phyloP scores from a whole-genome alignment of 192 early-diverging fungal species.

The Backusella australiensis region DNA sequence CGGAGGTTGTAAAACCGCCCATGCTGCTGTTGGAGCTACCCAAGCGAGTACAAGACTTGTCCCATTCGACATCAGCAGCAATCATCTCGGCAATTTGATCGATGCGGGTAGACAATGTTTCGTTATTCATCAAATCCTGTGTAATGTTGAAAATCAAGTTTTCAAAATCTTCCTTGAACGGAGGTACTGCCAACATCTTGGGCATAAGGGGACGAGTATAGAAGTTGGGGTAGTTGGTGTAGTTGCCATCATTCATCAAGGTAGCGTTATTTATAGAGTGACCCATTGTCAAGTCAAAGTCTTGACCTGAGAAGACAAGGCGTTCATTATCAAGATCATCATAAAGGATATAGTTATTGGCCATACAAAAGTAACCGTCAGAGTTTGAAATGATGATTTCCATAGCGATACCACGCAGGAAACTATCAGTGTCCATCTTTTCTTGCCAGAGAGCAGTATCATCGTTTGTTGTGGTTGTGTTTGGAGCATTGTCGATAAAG shows the following conservation, averaged over 20 bases:
- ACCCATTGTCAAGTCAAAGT: conserved; percentile 5
- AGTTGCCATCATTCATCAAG: not conserved
- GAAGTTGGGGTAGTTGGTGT: not conserved
- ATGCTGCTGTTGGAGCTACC: not conserved
- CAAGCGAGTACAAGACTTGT: not conserved
- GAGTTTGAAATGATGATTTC: conserved; percentile 6
- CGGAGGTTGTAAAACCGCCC: not conserved
- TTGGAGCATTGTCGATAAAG: not conserved
- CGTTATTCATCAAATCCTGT: not conserved
- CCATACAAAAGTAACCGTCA: conserved; percentile 4
- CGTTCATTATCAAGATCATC: conserved; percentile 2
- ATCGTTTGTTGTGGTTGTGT: not conserved
- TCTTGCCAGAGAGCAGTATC: conserved; percentile 8
- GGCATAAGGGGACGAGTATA: not conserved
- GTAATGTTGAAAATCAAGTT: not conserved
- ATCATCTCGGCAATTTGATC: not conserved
- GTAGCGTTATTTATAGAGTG: not conserved
- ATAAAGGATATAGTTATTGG: conserved; percentile 23
- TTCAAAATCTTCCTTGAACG: not conserved
- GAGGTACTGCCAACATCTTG: not conserved
- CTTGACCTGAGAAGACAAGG: conserved; percentile 5
- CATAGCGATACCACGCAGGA: conserved; percentile 26
- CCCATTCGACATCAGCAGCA: conserved; percentile 3
- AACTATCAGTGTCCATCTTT: conserved; percentile 1
- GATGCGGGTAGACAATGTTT: not conserved